These are phyloP conservation scores for Oenanthe javanica DNA, from an alignment of 140 eudicot genomes.

Conservation along the genomic window DNA sequence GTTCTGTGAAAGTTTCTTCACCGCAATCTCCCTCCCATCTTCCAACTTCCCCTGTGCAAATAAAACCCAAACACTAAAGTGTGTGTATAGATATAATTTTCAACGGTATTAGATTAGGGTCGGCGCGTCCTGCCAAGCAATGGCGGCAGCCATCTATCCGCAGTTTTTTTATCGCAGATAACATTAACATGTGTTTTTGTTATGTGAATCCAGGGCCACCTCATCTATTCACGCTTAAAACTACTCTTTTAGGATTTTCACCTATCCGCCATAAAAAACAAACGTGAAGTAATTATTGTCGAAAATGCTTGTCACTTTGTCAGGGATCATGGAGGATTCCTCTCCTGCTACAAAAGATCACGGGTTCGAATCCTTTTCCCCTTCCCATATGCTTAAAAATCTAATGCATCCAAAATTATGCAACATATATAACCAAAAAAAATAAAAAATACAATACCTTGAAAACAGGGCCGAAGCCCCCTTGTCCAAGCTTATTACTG, in stretches of 20 bases:
- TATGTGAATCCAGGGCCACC: too few relatives aligned
- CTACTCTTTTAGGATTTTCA: too few relatives aligned
- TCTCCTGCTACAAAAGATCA: neutral
- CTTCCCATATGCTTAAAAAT: neutral
- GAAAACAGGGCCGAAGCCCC: slow-evolving; percentile 93
- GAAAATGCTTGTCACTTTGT: too few relatives aligned
- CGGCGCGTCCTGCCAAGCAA: too few relatives aligned
- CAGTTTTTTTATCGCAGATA: too few relatives aligned
- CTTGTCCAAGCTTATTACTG: slow-evolving; percentile 77
- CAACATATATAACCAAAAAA: neutral
- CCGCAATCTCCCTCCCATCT: slow-evolving; percentile 85
- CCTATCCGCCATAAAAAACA: too few relatives aligned
- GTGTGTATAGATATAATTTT: too few relatives aligned
- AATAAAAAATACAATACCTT: slow-evolving; percentile 33
- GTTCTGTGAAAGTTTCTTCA: slow-evolving; percentile 60
- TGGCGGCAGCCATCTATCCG: too few relatives aligned
- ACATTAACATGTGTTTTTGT: too few relatives aligned
- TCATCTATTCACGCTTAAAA: too few relatives aligned
- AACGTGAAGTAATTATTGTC: too few relatives aligned
- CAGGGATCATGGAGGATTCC: neutral
- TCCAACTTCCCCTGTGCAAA: slow-evolving; percentile 59
- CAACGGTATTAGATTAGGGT: too few relatives aligned
- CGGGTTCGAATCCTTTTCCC: neutral
- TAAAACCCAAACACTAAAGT: neutral
- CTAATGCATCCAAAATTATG: neutral